These are phyloP conservation scores for Phylloporus sp. DNA, from an alignment of 768 basidiomycete genomes.

Conservation along the genomic window DNA sequence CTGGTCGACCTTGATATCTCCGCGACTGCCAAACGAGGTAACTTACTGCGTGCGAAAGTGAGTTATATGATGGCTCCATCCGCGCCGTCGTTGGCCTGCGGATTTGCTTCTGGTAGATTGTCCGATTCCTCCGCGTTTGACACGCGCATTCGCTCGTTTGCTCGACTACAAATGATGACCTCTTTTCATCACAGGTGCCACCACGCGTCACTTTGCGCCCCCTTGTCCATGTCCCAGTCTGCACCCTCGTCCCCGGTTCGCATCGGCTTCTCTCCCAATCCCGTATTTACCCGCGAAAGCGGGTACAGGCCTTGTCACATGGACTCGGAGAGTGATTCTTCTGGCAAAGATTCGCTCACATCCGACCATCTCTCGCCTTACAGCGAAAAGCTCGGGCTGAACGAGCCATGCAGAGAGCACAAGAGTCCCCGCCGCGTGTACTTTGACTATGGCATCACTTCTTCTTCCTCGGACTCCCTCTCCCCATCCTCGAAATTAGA, in stretches of 20 bases:
- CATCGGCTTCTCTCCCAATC: background rate
- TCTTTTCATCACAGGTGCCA: too few relatives aligned
- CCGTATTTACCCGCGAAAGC: background rate
- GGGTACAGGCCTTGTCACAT: background rate
- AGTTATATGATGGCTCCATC: background rate
- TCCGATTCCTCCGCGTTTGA: constrained; percentile 1
- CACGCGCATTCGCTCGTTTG: constrained; percentile 1
- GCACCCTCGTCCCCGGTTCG: background rate
- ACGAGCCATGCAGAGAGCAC: constrained; percentile 11
- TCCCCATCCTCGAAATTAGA: constrained; percentile 6
- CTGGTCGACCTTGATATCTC: too few relatives aligned
- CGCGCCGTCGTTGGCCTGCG: background rate
- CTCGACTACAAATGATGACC: constrained; percentile 10
- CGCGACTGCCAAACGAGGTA: too few relatives aligned
- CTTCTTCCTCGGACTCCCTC: constrained; percentile 2
- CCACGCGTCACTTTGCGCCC: background rate
- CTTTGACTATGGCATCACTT: constrained; percentile 19
- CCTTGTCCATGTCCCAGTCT: background rate
- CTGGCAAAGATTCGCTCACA: constrained; percentile 4
- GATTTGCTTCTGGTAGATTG: background rate
- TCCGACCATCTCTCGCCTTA: constrained; percentile 1
- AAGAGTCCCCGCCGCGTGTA: constrained; percentile 16
- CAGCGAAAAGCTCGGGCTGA: constrained; percentile 3
- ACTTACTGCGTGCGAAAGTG: background rate
- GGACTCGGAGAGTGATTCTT: constrained; percentile 13